These are phyloP conservation scores for Phytophthora tubulina DNA, from an alignment of 352 stramenopile species.

Conservation along the genomic window DNA sequence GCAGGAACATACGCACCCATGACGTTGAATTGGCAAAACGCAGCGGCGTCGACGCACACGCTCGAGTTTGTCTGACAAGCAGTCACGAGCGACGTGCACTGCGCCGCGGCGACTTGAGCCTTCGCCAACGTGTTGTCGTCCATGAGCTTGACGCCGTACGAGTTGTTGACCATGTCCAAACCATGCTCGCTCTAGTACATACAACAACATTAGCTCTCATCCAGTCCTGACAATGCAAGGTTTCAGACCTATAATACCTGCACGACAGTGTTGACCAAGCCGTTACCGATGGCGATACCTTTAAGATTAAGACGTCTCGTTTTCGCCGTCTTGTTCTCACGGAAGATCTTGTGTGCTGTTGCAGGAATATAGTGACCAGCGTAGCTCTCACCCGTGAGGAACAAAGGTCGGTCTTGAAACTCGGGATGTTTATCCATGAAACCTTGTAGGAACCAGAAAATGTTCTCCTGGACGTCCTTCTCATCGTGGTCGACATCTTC, in stretches of 20 bases:
- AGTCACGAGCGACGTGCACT: constrained; percentile 45
- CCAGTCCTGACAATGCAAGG: background rate
- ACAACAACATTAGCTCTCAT: constrained; percentile 3
- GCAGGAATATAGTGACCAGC: constrained; percentile 63
- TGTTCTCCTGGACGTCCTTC: constrained; percentile 54
- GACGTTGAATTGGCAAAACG: constrained; percentile 35
- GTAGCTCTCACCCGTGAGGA: constrained; percentile 67
- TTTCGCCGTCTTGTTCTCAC: constrained; percentile 42
- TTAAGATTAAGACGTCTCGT: constrained; percentile 48
- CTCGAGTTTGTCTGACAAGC: constrained; percentile 36
- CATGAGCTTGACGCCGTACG: constrained; percentile 64
- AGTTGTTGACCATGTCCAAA: constrained; percentile 66
- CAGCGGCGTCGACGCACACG: constrained; percentile 32
- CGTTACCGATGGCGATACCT: constrained; percentile 70
- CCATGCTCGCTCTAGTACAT: constrained; percentile 38
- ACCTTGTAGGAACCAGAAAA: constrained; percentile 59
- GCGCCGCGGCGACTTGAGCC: constrained; percentile 26
- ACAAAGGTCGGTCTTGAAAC: constrained; percentile 53
- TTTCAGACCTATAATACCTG: constrained; percentile 33
- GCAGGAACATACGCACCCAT: constrained; percentile 28
- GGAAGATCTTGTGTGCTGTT: constrained; percentile 56
- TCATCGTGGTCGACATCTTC: constrained; percentile 50
- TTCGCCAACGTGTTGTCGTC: constrained; percentile 32
- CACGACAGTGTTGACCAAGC: constrained; percentile 45
- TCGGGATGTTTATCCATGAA: constrained; percentile 62